Evolutionary conservation across 1,284 basidiomycete genomes (phyloP), one percentile per base, ranked within the genome.

Genomic region (Apiotrichum mycotoxinovorans): DNA sequence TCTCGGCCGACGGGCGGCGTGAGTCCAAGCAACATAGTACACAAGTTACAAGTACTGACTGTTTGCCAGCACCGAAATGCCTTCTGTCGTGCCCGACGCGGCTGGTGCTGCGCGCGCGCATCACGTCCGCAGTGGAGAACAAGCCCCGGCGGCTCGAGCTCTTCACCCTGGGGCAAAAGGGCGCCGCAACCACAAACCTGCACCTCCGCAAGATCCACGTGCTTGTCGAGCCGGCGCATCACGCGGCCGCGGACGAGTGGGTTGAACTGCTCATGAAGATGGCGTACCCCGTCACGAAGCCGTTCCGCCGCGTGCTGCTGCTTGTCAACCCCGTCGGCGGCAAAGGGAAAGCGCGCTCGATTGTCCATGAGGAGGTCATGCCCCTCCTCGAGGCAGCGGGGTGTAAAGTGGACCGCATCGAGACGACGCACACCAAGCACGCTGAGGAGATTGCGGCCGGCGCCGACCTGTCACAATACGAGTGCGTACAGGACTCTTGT

Each of bases 291-390:
- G 54, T 62, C 25, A 71, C 83, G 22, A 80, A 82, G 57, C 84
- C 80, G 11, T 71, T 74, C 54, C 78, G 83, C 54, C 70, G 75
- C 23, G 75, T 92, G 23, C 82, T 85, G 58, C 80, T 97, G 1
- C 75, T 97, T n/a, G 81, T 97, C 61, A 98, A 98, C 72, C 94
- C 94, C 2, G 79, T 84, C 52, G 88, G 93, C 57, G 94, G 94
- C 2, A 80, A 94, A 83, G 89, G 89, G 46, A 89, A 88, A 71
- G 87, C 83, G 0, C 76, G 75, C 12, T 63, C 79, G 0, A 79
- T 87, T 0, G 93, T 86, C 60, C 74, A 79, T n/a, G 82, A 82
- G 54, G 81, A 80, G 15, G 85, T 94, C 1, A 80, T 87, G 62
- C 95, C 94, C 1, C 84, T 97, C 48, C 80, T 97, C 45, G 81